Percentiles rank a stretch among this genome's conserved stretches.
phyloP scores from a whole-genome alignment of 805 yeast species.

The Scheffersomyces coipomensis region DNA sequence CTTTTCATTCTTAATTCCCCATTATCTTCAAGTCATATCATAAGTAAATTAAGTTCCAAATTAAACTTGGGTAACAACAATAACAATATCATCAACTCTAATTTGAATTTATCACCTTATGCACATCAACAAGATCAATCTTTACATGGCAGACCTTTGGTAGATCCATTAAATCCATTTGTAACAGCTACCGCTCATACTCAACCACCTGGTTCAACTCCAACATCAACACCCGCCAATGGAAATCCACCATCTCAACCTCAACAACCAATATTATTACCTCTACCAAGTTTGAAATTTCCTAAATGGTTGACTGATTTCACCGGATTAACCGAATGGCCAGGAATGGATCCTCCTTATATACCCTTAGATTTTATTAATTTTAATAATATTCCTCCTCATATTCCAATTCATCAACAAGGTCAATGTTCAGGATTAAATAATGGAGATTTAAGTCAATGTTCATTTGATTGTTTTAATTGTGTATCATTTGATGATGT shows the following conservation, averaged over 20 bases:
- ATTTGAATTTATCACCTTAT: no score
- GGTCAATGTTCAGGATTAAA: slow-evolving; percentile 53
- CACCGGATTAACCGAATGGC: slow-evolving; percentile 81
- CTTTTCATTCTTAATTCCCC: no score
- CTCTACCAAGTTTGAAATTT: slow-evolving; percentile 41
- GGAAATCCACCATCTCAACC: not conserved
- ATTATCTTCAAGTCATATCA: not conserved
- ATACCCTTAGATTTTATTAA: slow-evolving; percentile 75
- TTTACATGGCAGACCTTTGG: no score
- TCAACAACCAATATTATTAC: not conserved
- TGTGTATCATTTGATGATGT: slow-evolving; percentile 79
- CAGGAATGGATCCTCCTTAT: slow-evolving; percentile 84
- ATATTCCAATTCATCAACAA: slow-evolving; percentile 45
- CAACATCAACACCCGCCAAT: not conserved
- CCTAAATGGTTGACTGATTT: slow-evolving; percentile 78
- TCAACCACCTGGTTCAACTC: not conserved
- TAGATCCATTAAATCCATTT: not conserved
- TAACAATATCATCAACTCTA: no score
- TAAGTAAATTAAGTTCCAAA: not conserved
- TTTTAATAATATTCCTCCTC: slow-evolving; percentile 47
- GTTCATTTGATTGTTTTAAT: slow-evolving; percentile 84
- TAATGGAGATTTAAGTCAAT: slow-evolving; percentile 21
- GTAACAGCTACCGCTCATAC: not conserved
- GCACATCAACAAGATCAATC: not conserved
- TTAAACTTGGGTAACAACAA: no score